Conservation (phyloP, 495 filamentous ascomycete genomes). For the Penicillium lividum region DNA sequence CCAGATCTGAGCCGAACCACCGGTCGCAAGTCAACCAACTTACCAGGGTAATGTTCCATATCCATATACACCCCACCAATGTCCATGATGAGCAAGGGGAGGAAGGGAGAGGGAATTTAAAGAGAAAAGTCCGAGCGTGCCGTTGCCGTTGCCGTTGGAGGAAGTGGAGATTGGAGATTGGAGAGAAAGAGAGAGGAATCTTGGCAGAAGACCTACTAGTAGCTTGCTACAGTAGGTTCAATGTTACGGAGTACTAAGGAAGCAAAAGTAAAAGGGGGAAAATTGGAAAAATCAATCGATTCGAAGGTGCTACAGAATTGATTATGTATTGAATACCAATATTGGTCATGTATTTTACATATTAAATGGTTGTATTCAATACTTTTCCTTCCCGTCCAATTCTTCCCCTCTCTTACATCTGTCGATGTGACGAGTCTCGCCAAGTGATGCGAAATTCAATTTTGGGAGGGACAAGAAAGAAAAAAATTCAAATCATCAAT, state of each 20-base stretch:
- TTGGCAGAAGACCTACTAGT: not conserved
- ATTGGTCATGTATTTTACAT: too few species aligned
- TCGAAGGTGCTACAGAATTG: too few species aligned
- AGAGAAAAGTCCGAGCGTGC: slow-evolving; percentile 2
- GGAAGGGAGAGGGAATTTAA: slow-evolving; percentile 6
- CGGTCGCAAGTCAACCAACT: slow-evolving; percentile 11
- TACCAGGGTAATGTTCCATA: slow-evolving; percentile 25
- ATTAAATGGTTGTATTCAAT: too few species aligned
- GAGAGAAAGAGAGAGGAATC: not conserved
- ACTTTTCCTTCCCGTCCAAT: not conserved
- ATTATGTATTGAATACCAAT: too few species aligned
- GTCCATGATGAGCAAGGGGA: slow-evolving; percentile 21
- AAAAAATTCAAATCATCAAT: not conserved
- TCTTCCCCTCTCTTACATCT: not conserved
- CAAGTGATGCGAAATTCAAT: not conserved
- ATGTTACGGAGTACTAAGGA: too few species aligned
- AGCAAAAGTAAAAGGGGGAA: too few species aligned
- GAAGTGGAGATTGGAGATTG: slow-evolving; percentile 1
- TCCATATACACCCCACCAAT: slow-evolving; percentile 32
- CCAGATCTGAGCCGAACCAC: not conserved
- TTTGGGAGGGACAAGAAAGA: too few species aligned
- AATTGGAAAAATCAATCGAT: too few species aligned
- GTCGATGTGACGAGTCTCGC: not conserved
- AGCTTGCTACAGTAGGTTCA: too few species aligned
- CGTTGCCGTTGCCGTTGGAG: not conserved